Evolutionary conservation across 768 basidiomycete genomes (phyloP), one percentile per base, ranked within the genome.

Genomic region (Podaxis sp.): DNA sequence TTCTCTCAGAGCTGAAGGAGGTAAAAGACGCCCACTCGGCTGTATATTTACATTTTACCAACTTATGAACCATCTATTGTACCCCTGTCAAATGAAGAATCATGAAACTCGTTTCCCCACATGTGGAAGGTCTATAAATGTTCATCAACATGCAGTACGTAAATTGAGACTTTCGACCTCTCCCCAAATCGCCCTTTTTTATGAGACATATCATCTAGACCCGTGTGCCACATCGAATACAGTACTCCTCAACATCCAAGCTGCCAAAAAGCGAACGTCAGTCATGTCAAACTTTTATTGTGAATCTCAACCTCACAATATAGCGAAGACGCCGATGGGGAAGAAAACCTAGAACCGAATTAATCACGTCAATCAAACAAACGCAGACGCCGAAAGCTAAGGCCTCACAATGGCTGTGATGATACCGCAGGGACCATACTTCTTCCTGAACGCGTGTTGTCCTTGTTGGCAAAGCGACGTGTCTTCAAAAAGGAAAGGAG

Each of bases 381-480:
- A 4, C 15, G 12, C n/a, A 9, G 44, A 46, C 22, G 17, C 30
- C 11, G 49, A 48, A 42, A 38, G 26, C 13, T 40, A 40, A 55
- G 28, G 28, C 66, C 72, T 63, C 63, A 72, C 71, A n/a, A 74
- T 65, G 28, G 70, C 70, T 28, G 66, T 64, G 51, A 74, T 70
- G 33, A 74, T 70, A 3, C 71, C 71, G 57, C 60, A 61, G 36
- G 71, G 49, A 44, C 71, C 73, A 51, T 68, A 68, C 17, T 65
- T 70, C 36, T 64, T 70, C 15, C 61, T 66, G 26, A 67, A 61
- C 33, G 68, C 67, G 52, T 72, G 71, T 15, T 69, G 68, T 22
- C 69, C 70, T 44, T 61, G 59, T 9, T 44, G 26, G 30, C 59
- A 53, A 12, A 61, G 59, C 13, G 22, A 7, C 52, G 44, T 39